Conservation (phyloP, 2,329 filamentous ascomycete species). For the Aspergillus neoniger region DNA sequence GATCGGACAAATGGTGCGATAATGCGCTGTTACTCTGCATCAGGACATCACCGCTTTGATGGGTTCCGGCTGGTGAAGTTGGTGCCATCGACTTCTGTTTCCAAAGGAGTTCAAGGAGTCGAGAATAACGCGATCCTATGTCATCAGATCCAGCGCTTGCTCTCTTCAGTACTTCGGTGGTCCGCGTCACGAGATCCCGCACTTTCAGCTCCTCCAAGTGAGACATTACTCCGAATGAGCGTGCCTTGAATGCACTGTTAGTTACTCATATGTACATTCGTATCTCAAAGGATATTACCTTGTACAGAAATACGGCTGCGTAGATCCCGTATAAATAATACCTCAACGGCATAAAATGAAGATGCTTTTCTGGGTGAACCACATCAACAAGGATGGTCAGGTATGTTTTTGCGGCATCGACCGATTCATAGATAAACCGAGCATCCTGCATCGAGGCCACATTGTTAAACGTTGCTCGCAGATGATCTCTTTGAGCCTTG, state of each 20-base stretch:
- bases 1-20: conserved; percentile 39
- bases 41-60: conserved; percentile 33
- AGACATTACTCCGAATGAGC: conserved; percentile 62
- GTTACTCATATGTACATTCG: not conserved
- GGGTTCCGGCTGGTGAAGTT: conserved; percentile 28
- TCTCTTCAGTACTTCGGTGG: conserved; percentile 61
- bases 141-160: conserved; percentile 61
- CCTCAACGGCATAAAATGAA: conserved; percentile 65
- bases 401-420: conserved; percentile 65
- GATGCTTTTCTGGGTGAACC: conserved; percentile 59
- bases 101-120: conserved; percentile 63
- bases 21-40: conserved; percentile 33
- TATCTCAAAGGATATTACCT: conserved; percentile 42
- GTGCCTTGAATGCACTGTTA: conserved; percentile 43
- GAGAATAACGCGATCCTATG: conserved; percentile 63
- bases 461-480: conserved; percentile 52
- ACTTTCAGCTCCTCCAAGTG: conserved; percentile 57
- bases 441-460: conserved; percentile 63
- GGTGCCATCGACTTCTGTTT: conserved; percentile 43
- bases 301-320: conserved; percentile 66
- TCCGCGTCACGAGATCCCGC: conserved; percentile 59
- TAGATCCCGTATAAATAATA: conserved; percentile 66
- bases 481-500: conserved; percentile 41
- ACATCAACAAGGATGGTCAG: conserved; percentile 62
- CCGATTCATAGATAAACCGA: conserved; percentile 66